Evolutionary conservation across 805 yeast genomes (phyloP).

Genomic region (Metschnikowia baotianmanensis): DNA sequence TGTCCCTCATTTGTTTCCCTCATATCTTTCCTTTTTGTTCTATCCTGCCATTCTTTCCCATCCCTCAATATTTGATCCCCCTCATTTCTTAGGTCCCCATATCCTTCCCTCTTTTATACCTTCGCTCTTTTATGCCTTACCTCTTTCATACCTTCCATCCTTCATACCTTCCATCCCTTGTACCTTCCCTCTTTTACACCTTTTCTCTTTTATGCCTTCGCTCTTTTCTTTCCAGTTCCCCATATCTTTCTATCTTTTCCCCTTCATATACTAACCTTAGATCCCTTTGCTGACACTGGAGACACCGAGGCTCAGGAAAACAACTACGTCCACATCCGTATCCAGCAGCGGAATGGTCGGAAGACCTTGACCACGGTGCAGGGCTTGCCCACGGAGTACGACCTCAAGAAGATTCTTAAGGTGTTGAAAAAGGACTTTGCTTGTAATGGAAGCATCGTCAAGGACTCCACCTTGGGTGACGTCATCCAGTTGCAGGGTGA

Average conservation of each 20-base stretch:
- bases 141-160: too few species aligned
- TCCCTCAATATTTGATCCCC: too few species aligned
- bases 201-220: too few species aligned
- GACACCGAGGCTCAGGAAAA: constrained; percentile 97
- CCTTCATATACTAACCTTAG: constrained; percentile 40
- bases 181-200: too few species aligned
- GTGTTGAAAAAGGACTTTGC: constrained; percentile 97
- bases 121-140: too few species aligned
- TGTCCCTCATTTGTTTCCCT: too few species aligned
- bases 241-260: too few species aligned
- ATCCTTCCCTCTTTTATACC: too few species aligned
- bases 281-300: constrained; percentile 99
- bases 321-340: constrained; percentile 95
- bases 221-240: not conserved
- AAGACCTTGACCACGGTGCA: constrained; percentile 97
- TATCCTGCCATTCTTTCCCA: too few species aligned
- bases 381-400: constrained; percentile 95
- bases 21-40: too few species aligned
- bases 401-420: constrained; percentile 87
- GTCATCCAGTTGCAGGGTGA: constrained; percentile 98
- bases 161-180: too few species aligned
- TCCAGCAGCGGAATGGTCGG: constrained; percentile 99
- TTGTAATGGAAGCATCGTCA: constrained; percentile 97
- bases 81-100: too few species aligned
- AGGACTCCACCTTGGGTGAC: constrained; percentile 94